A percentile compares a stretch with the other conserved stretches of the same genome.
These are phyloP conservation scores for Gamarada debralockiae DNA, from an alignment of 495 filamentous ascomycete genomes.

Conservation along the genomic window DNA sequence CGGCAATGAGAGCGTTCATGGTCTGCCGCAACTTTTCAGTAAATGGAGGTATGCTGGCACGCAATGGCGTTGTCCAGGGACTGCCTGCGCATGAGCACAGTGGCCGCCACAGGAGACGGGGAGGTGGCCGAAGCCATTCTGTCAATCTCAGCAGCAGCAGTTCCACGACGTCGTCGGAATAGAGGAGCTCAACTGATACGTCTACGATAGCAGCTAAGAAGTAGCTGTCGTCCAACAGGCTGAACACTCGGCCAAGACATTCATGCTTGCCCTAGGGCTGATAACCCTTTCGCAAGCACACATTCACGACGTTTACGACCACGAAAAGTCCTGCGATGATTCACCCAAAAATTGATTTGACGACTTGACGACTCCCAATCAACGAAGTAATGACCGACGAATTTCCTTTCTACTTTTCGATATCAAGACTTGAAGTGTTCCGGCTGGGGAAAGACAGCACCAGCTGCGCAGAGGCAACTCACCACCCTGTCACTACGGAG, in stretches of 20 bases:
- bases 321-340: conserved; percentile 17
- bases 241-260: conserved; percentile 15
- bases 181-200: conserved; percentile 20
- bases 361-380: conserved; percentile 12
- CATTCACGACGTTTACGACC: conserved; percentile 6
- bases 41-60: conserved; percentile 89
- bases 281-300: not conserved
- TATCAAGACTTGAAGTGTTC: conserved; percentile 12
- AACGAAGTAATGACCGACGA: conserved; percentile 18
- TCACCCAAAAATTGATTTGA: conserved; percentile 14
- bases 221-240: conserved; percentile 15
- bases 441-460: conserved; percentile 22
- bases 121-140: conserved; percentile 31
- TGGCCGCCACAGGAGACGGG: conserved; percentile 40
- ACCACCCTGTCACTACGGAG: conserved; percentile 21
- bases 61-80: conserved; percentile 81
- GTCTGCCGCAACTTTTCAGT: conserved; percentile 98
- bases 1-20: conserved; percentile 95
- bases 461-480: conserved; percentile 27
- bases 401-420: conserved; percentile 12
- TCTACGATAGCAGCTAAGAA: conserved; percentile 20
- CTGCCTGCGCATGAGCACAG: conserved; percentile 60
- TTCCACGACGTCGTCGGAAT: conserved; percentile 47
- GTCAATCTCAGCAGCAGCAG: conserved; percentile 48
- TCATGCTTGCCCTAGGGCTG: conserved; percentile 1